Conservation (phyloP, 305 asterid genomes). For the Plantago coronopus region DNA sequence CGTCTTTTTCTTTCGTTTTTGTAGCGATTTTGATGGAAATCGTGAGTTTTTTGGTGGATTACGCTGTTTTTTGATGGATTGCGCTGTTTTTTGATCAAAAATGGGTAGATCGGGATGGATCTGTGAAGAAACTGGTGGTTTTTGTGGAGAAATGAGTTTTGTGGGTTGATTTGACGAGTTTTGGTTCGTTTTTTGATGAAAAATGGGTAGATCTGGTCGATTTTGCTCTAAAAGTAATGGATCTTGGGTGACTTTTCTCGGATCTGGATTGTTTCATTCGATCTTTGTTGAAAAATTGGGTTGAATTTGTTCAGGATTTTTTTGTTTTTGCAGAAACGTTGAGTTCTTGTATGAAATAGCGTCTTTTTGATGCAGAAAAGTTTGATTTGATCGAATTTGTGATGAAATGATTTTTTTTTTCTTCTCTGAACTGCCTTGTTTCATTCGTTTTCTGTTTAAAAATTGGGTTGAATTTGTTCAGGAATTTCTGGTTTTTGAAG, state of each 20-base stretch:
- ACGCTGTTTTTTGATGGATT: conserved; percentile 3
- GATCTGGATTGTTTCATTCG: too few species aligned
- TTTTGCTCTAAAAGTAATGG: background rate
- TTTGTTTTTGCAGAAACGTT: background rate
- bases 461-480: too few species aligned
- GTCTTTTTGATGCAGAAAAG: too few species aligned
- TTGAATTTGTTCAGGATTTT: background rate
- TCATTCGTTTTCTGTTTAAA: background rate
- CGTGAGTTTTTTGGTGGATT: background rate
- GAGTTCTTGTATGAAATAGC: too few species aligned
- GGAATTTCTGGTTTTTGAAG: too few species aligned
- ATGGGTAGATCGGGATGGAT: background rate
- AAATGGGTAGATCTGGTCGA: conserved; percentile 8
- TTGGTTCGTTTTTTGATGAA: background rate
- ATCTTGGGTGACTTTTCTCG: too few species aligned
- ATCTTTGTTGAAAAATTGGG: background rate
- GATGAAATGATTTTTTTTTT: too few species aligned
- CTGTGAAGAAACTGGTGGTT: background rate
- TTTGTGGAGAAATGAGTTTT: background rate
- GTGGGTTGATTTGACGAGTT: background rate
- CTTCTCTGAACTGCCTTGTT: too few species aligned
- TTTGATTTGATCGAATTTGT: too few species aligned
- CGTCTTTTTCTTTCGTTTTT: background rate
- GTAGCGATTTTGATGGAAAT: background rate
- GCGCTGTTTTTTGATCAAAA: conserved; percentile 8